Base-by-base conservation (phyloP, 345 rosid genomes). In the Euphorbia tirucalli region DNA sequence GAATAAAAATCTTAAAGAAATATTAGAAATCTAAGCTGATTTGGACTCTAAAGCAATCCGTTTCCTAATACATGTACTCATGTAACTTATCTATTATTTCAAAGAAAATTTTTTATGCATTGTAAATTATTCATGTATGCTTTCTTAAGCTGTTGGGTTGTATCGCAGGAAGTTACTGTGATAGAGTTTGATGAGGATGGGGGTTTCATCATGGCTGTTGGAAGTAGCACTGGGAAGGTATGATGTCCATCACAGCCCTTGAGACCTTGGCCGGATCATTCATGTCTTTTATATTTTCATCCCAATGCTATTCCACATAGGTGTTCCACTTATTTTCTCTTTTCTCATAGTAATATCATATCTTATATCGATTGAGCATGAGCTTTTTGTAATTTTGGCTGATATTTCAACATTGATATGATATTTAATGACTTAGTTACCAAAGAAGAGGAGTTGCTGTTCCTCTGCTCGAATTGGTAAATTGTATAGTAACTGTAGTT, bases 141-240 rank as follows among this genome's bases (percentile, higher is more conserved):
- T 68, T 25, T 55, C 72, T 49, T 59, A 63, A 27, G 11, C 24
- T 56, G 22, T 37, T 37, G 66, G 66, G 56, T 70, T 55, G 60
- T 30, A 73, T 79, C 72, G 56, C 79, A 95, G 97, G 99, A 89
- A 79, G 96, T 95, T 65, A 92, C 94, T 74, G 93, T 97, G 41
- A 72, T 95, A 71, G 86, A 86, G 76, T 95, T 92, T 84, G 99
- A 88, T 78, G 87, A 80, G 52, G 88, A 79, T 72, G 95, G 90
- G 57, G 98, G 97, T 71, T 91, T 83, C 77, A 79, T 83, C 66
- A 78, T 94, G 86, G 96, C 88, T 76, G 97, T 90, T 59, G 99
- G 99, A 71, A 95, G 96, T 83, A 86, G 93, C 71, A 70, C 76
- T 24, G 99, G 99, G 81, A 89, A 90, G 97, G 99, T 95, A 85